These are phyloP conservation scores for Scolecobasidium constrictum DNA, from an alignment of 2,329 filamentous ascomycete species.

Conservation along the genomic window DNA sequence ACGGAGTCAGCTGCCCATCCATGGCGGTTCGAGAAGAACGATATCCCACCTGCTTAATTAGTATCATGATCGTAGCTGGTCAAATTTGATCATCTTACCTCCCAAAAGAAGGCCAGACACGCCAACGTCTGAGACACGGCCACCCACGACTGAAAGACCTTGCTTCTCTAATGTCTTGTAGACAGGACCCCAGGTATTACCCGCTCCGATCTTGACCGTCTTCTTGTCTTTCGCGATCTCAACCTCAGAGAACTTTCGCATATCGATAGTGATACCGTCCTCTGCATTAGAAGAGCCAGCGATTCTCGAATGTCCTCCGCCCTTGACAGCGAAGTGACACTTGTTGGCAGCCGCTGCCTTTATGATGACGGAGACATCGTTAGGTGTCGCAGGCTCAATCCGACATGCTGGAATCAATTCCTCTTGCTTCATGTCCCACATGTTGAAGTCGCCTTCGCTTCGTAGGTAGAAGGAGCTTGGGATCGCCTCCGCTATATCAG, in stretches of 20 bases:
- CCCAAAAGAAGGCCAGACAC: slow-evolving; percentile 8
- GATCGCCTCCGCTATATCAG: no score
- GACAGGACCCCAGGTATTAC: slow-evolving; percentile 5
- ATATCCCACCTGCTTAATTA: slow-evolving; percentile 26
- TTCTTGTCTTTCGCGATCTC: slow-evolving; percentile 7
- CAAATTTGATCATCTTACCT: no score
- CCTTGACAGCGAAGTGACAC: slow-evolving; percentile 9
- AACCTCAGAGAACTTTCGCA: slow-evolving; percentile 3
- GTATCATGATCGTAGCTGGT: no score
- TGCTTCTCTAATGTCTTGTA: slow-evolving; percentile 6
- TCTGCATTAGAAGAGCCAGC: slow-evolving; percentile 9
- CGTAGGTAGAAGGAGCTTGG: no score
- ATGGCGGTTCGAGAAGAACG: slow-evolving; percentile 20
- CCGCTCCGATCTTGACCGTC: slow-evolving; percentile 6
- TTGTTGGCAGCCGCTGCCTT: neutral
- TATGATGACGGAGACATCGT: slow-evolving; percentile 2
- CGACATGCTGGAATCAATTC: slow-evolving; percentile 2
- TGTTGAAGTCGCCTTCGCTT: neutral
- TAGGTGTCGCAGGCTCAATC: neutral
- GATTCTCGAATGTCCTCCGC: slow-evolving; percentile 8
- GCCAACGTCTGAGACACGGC: slow-evolving; percentile 6
- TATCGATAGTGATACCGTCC: slow-evolving; percentile 10
- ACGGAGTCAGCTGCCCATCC: slow-evolving; percentile 24
- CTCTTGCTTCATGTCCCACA: slow-evolving; percentile 2
- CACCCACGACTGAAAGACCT: slow-evolving; percentile 6